Evolutionary conservation across 1,139 yeast species (phyloP), one percentile per base, ranked within the genome.

Genomic region (Dujonia santamariae): DNA sequence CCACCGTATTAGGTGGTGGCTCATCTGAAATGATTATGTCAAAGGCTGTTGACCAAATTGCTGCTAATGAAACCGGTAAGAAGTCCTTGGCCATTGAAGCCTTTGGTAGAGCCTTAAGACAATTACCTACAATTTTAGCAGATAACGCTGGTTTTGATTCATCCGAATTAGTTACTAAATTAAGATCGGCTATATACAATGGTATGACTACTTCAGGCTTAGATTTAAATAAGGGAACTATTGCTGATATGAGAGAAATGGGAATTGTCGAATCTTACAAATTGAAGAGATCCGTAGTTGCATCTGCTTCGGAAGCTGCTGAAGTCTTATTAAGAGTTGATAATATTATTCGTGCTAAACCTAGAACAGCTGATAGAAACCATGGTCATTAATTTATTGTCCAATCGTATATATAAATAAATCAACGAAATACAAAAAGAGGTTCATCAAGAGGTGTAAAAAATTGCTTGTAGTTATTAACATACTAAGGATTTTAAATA

Each of bases 1-100:
- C 90, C 58, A 88, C 97, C 2, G 94, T 94, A 25, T 74, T 92
- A 32, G 99, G 99, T 38, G 99, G 97, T 46, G 99, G 99, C 19
- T 90, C 97, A 56, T 81, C 97, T 4, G 99, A 92, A 63, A 90
- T 92, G 96, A 72, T 87, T 50, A 92, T 92, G 98, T 85, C 97
- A 9, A 87, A 86, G 61, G 97, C 98, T 5, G 97, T 92, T 24
- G 98, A 94, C 48, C 88, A 86, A 44, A 86, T 83, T 32, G 97
- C 97, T 18, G 95, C 94, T 51, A 88, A 86, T 53, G 92, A 84
- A 47, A 83, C 85, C 22, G 98, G 98, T 46, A 92, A 94, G 66
- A 86, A 86, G 55, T 84, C 97, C 1, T 70, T 92, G 42, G 99
- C 99, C 1, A 80, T 94, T 40, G 98, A 92, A 61, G 82, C 96